Base-by-base conservation (phyloP, 495 filamentous ascomycete species). In the Schizothecium vesticola region DNA sequence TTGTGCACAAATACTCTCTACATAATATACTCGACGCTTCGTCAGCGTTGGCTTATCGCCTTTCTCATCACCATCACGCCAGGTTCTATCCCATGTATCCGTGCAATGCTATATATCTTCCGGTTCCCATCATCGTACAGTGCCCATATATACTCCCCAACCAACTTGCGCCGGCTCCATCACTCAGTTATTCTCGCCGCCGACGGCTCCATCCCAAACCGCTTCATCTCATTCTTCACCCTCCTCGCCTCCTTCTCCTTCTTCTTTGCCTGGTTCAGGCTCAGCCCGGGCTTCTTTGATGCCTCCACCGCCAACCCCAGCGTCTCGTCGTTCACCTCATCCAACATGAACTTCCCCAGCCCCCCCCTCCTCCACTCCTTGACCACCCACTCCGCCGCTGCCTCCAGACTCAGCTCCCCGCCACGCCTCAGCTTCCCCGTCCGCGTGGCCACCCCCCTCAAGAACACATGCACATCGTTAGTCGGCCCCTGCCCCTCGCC, bases 361-460 rank as follows among this genome's bases (percentile, higher is more conserved):
- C 84, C 78, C 2, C 95, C 96, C 22, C 82, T 81, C 63, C 96
- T 84, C 90, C 92, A 99, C 75, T 90, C 86, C 78, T 92, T 89
- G 1, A 99, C 85, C 59, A 96, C 81, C 87, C 93, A 93, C 62
- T 94, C 78, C 3, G 95, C 94, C 19, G 93, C 85, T 25, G 85
- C 86, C 64, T 93, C 91, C 13, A 86, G 76, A 73, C 91, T 91
- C 9, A 89, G 87, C 12, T 84, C 75, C 1, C 92, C 92, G 11
- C 92, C 92, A 71, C 91, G 93, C 60, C 80, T 76, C 51, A 99
- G 80, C 66, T 92, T 86, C 12, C 95, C 95, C 9, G 90, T 92
- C 62, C 89, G 86, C 61, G 72, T 79, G 10, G 91, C 93, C 28
- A 94, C 86, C 0, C 76, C 84, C 16, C 87, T 83, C 19, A 98